Evolutionary conservation across 495 filamentous ascomycete species (phyloP).

Genomic region (Aspergillus coremiiformis): DNA sequence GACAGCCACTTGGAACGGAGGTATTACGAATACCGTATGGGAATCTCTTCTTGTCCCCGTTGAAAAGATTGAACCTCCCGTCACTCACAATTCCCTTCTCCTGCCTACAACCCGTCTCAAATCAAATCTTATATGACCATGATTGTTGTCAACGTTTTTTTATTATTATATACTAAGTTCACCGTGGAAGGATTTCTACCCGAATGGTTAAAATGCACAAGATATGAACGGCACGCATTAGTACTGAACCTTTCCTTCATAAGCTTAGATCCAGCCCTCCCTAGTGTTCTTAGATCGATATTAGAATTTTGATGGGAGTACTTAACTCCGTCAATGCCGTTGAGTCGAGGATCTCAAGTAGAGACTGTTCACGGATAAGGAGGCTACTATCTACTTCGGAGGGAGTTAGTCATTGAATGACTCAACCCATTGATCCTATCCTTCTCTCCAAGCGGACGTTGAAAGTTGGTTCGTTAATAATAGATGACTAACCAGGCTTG

Average conservation of each 20-base stretch:
- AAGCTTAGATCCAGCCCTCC: not conserved
- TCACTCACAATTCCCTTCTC: no score
- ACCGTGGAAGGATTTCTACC: not conserved
- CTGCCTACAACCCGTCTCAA: no score
- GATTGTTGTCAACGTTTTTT: no score
- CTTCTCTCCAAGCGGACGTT: not conserved
- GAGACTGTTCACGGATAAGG: not conserved
- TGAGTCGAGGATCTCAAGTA: no score
- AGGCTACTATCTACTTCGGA: no score
- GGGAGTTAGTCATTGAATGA: not conserved
- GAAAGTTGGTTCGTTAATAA: not conserved
- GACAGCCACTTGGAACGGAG: not conserved
- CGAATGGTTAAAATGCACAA: not conserved
- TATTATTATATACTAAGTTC: not conserved
- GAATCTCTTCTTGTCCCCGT: no score
- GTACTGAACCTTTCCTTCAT: not conserved
- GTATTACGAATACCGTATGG: conserved; percentile 7
- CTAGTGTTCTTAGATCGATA: no score
- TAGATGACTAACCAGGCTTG: not conserved
- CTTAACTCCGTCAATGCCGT: conserved; percentile 4
- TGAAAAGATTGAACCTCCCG: no score
- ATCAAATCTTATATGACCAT: no score
- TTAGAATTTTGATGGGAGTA: no score
- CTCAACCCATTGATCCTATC: not conserved
- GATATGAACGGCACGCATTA: not conserved